phyloP scores from a whole-genome alignment of 805 yeast genomes.

The Kazachstania bromeliacearum region DNA sequence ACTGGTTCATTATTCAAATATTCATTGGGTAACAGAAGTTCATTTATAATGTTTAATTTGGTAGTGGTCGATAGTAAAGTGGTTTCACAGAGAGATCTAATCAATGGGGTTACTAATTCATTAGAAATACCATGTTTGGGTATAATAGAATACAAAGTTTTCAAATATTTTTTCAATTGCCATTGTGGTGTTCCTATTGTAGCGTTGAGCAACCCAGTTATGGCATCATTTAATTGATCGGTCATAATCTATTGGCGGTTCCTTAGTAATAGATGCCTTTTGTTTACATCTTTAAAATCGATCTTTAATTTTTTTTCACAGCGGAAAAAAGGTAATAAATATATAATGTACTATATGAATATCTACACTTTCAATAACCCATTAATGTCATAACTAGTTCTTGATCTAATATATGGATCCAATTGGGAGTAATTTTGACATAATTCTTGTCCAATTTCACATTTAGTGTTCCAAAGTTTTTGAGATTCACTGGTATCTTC shows the following conservation, averaged over 20 bases:
- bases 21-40: conserved; percentile 26
- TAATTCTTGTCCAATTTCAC: conserved; percentile 42
- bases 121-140: conserved; percentile 16
- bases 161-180: conserved; percentile 6
- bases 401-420: conserved; percentile 77
- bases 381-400: conserved; percentile 68
- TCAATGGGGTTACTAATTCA: conserved; percentile 8
- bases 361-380: conserved; percentile 35
- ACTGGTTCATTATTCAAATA: conserved; percentile 20
- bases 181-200: conserved; percentile 4
- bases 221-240: conserved; percentile 3
- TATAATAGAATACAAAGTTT: conserved; percentile 8
- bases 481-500: conserved; percentile 42
- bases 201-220: conserved; percentile 4
- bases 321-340: too few relatives aligned
- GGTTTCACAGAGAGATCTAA: conserved; percentile 15
- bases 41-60: conserved; percentile 19
- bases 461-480: conserved; percentile 43
- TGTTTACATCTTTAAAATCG: conserved; percentile 3
- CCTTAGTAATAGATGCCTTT: too few relatives aligned
- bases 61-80: conserved; percentile 10
- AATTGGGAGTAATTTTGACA: conserved; percentile 54
- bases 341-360: too few relatives aligned
- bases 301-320: too few relatives aligned
- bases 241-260: too few relatives aligned